Conservation (phyloP, 768 basidiomycete genomes). For the Tricholoma hemisulphureum region DNA sequence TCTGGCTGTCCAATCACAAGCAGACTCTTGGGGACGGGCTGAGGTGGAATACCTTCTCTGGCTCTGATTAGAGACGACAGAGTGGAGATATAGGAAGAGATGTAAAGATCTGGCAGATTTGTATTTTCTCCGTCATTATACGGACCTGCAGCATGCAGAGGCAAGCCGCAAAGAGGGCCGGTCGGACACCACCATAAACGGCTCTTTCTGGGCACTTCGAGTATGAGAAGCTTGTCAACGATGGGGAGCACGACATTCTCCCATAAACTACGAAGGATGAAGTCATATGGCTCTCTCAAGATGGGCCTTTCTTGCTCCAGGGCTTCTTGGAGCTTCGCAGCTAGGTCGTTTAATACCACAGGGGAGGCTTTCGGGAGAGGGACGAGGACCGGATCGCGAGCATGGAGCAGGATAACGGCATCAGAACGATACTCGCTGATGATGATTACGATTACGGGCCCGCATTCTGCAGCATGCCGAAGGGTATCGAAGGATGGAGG, state of each 20-base stretch:
- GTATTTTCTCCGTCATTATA: background rate
- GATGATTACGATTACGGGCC: slow-evolving; percentile 21
- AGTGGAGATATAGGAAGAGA: slow-evolving; percentile 18
- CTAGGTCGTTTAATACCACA: background rate
- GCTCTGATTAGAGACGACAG: slow-evolving; percentile 5
- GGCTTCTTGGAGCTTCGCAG: slow-evolving; percentile 1
- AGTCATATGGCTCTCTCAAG: background rate
- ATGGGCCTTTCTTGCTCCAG: background rate
- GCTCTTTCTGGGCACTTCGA: slow-evolving; percentile 1
- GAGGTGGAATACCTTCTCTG: background rate
- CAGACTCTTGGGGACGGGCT: background rate
- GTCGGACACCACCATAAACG: slow-evolving; percentile 30
- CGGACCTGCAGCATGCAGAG: slow-evolving; percentile 17
- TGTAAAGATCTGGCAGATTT: slow-evolving; percentile 4
- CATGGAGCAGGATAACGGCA: slow-evolving; percentile 13
- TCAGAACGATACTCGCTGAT: slow-evolving; percentile 13
- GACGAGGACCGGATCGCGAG: slow-evolving; percentile 2
- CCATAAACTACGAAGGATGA: background rate
- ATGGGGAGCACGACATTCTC: background rate
- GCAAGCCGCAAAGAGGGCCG: slow-evolving; percentile 22
- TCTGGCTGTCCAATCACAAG: slow-evolving; percentile 9
- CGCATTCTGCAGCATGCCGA: slow-evolving; percentile 10
- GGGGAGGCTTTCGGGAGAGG: slow-evolving; percentile 5
- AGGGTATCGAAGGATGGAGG: slow-evolving; percentile 11
- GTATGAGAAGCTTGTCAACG: background rate